Evolutionary conservation across 164 flowering plant genomes (phyloP), one percentile per base, ranked within the genome.

Genomic region (Stephania japonica): DNA sequence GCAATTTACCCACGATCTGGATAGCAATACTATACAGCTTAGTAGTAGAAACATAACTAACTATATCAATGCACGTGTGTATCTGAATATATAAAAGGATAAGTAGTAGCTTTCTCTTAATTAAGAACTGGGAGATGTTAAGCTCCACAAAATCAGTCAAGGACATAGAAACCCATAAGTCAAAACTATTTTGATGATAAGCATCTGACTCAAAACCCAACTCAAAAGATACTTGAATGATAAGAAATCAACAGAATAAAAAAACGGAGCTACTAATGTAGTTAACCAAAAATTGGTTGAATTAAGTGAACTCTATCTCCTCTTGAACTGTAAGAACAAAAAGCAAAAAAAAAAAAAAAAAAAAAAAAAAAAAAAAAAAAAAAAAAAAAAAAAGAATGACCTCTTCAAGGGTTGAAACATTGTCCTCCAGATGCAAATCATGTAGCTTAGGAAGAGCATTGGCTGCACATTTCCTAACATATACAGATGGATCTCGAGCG

Each of bases 401-500:
- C 99, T 96, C 97, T 82, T 88, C 92, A 76, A 96, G 85, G 11
- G 91, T 71, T 50, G 87, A 75, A 32, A 80, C 76, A 79, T 86
- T 84, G 80, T 96, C 95, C 81, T 96, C 95, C 74, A 80, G 81
- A 43, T 85, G 95, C 85, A 96, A 79, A 80, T 96, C 99, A 80
- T 91, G 78, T 74, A 96, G 77, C 81, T 96, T 96, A 23, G 97
- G 93, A 76, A 96, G 94, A 74, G 99, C 97, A 91, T 85, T 88
- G 65, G 98, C 99, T 66, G 99, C 99, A 87, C 95, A 96, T 80
- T 90, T 96, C 79, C 99, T 82, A 68, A 96, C 99, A 85, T 93
- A 96, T 7, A 89, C 91, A 65, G 98, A 88, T 26, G 99, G 97
- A 81, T 96, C 99, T 81, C 96, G 87, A 1, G 97, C 93, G 79